Evolutionary conservation across 176 grass and related monocot genomes (phyloP).

Genomic region (Raddia distichophylla): DNA sequence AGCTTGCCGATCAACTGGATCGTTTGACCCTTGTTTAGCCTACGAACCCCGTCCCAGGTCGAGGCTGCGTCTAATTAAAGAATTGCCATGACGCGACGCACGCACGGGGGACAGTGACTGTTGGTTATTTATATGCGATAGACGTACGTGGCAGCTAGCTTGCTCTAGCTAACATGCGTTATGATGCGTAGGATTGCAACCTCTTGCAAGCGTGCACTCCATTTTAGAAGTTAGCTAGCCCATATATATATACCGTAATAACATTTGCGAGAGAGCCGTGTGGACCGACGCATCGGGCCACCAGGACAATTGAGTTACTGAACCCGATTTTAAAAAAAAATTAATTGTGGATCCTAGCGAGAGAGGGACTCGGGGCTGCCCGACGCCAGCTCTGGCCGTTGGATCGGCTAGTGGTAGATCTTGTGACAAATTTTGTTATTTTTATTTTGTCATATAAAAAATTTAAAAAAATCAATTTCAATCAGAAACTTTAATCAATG

Average conservation of each 20-base stretch:
- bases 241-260: too few relatives aligned
- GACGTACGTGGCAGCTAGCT: neutral
- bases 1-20: neutral
- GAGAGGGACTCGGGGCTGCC: too few relatives aligned
- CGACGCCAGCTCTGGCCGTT: too few relatives aligned
- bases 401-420: too few relatives aligned
- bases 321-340: neutral
- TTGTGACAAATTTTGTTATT: too few relatives aligned
- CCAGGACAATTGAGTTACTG: neutral
- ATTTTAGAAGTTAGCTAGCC: too few relatives aligned
- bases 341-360: neutral
- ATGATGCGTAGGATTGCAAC: neutral
- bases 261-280: neutral
- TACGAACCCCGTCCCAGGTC: conserved; percentile 13
- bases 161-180: neutral
- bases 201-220: conserved; percentile 24
- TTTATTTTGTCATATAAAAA: too few relatives aligned
- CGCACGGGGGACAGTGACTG: neutral
- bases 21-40: conserved; percentile 57
- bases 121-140: too few relatives aligned
- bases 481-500: too few relatives aligned
- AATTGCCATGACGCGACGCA: conserved; percentile 14
- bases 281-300: conserved; percentile 8
- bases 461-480: too few relatives aligned
- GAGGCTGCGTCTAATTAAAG: conserved; percentile 3